phyloP scores from a whole-genome alignment of 306 rosid genomes.

The Dryas alaskensis region DNA sequence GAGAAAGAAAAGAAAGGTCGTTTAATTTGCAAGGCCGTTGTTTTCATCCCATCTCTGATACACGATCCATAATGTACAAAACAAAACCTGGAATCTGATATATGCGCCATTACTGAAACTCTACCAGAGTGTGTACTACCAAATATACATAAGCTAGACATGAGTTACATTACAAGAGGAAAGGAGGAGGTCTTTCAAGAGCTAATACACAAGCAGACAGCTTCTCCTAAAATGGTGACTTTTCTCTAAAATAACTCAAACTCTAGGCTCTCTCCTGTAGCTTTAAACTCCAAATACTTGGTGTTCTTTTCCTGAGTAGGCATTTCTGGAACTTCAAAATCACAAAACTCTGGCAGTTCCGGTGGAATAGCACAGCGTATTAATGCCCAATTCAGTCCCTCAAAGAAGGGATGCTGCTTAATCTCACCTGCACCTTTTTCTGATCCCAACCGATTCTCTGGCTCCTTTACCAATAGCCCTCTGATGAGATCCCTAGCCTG shows the following conservation, averaged over 20 bases:
- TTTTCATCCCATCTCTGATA: too few species aligned
- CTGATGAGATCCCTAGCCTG: constrained; percentile 80
- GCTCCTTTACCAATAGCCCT: constrained; percentile 75
- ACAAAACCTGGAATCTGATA: background rate
- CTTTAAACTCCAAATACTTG: constrained; percentile 58
- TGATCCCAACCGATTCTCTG: constrained; percentile 73
- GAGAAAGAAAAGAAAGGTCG: too few species aligned
- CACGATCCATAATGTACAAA: background rate
- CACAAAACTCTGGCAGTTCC: constrained; percentile 64
- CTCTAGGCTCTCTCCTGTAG: constrained; percentile 68
- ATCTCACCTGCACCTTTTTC: constrained; percentile 87
- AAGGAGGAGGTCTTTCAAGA: constrained; percentile 20
- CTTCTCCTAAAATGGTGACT: constrained; percentile 23
- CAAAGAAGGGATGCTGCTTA: constrained; percentile 84
- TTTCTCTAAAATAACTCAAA: constrained; percentile 69
- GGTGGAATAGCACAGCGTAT: constrained; percentile 81
- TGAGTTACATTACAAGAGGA: constrained; percentile 42
- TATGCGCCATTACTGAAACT: constrained; percentile 12
- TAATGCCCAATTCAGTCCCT: constrained; percentile 86
- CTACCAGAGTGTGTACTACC: constrained; percentile 37
- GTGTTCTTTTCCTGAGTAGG: constrained; percentile 39
- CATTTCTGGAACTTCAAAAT: constrained; percentile 48
- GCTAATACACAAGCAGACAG: constrained; percentile 30
- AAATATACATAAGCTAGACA: constrained; percentile 50
- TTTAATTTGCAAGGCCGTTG: too few species aligned